Conservation (phyloP, 257 asterid genomes). For the Solanum dulcamara region DNA sequence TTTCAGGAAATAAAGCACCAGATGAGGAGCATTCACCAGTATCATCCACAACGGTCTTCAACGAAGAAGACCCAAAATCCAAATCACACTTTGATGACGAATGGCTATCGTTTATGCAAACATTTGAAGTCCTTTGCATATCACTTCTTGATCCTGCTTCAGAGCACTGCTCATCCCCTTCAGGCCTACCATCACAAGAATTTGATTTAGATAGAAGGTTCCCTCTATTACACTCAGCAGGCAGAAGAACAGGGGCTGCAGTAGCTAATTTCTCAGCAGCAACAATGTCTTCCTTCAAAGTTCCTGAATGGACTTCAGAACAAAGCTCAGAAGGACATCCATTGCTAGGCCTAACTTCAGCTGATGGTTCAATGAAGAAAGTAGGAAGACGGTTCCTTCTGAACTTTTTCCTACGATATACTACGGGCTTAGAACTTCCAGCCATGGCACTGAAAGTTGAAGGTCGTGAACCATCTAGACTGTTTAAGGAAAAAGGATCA, state of each 20-base stretch:
- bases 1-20: conserved; percentile 35
- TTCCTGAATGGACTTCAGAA: conserved; percentile 31
- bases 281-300: conserved; percentile 17
- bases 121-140: conserved; percentile 23
- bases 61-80: conserved; percentile 29
- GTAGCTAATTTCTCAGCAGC: conserved; percentile 25
- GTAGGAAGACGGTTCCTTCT: conserved; percentile 11
- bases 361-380: conserved; percentile 11
- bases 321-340: conserved; percentile 29
- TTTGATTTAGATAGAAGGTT: conserved; percentile 18
- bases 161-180: conserved; percentile 21
- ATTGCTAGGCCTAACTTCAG: conserved; percentile 17
- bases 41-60: conserved; percentile 35
- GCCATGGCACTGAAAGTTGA: conserved; percentile 12
- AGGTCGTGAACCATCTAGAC: conserved; percentile 4
- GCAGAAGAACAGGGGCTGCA: conserved; percentile 8
- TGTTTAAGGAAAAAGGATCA: conserved; percentile 5
- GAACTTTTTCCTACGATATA: conserved; percentile 21
- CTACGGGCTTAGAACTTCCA: conserved; percentile 14
- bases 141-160: conserved; percentile 33
- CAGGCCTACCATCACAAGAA: conserved; percentile 25
- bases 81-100: conserved; percentile 58
- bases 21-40: conserved; percentile 68
- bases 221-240: conserved; percentile 10
- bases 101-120: conserved; percentile 33